A percentile compares a stretch with the other conserved stretches of the same genome.
phyloP scores from a whole-genome alignment of 805 yeast genomes.

The Ogataea allantospora region DNA sequence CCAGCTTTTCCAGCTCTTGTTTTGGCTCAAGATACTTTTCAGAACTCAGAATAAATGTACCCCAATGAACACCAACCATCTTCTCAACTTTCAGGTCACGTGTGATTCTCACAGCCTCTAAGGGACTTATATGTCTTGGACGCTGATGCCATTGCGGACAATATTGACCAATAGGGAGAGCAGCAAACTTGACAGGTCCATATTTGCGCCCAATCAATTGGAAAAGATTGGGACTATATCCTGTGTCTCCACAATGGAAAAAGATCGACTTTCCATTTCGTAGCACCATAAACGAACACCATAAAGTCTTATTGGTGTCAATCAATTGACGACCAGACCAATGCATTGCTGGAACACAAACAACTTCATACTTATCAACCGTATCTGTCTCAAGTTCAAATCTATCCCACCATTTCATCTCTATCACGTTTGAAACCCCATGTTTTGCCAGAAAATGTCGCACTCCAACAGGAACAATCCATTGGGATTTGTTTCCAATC shows the following conservation, averaged over 20 bases:
- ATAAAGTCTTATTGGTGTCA: constrained; percentile 77
- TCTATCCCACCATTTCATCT: constrained; percentile 92
- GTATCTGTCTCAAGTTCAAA: constrained; percentile 37
- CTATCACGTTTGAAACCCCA: constrained; percentile 63
- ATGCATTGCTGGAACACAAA: constrained; percentile 93
- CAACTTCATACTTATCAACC: constrained; percentile 64
- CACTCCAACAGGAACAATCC: constrained; percentile 90
- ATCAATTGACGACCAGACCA: constrained; percentile 89
- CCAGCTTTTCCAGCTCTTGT: constrained; percentile 49
- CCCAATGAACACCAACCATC: constrained; percentile 93
- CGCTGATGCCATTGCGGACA: constrained; percentile 93
- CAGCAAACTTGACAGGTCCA: constrained; percentile 65
- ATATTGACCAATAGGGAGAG: constrained; percentile 93
- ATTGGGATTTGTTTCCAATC: constrained; percentile 60
- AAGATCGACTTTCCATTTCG: constrained; percentile 67
- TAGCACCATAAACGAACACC: constrained; percentile 83
- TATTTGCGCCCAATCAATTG: constrained; percentile 58
- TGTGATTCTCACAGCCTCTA: constrained; percentile 70
- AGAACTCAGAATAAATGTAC: constrained; percentile 85
- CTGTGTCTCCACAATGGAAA: constrained; percentile 95
- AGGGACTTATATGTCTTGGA: constrained; percentile 84
- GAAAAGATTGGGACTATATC: constrained; percentile 76
- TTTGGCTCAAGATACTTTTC: constrained; percentile 89
- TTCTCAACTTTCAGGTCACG: constrained; percentile 56
- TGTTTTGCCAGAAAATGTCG: constrained; percentile 53